A percentile compares a stretch with the other conserved stretches of the same genome.
Evolutionary conservation across 2,329 filamentous ascomycete genomes (phyloP).

Genomic region (Nemania abortiva): DNA sequence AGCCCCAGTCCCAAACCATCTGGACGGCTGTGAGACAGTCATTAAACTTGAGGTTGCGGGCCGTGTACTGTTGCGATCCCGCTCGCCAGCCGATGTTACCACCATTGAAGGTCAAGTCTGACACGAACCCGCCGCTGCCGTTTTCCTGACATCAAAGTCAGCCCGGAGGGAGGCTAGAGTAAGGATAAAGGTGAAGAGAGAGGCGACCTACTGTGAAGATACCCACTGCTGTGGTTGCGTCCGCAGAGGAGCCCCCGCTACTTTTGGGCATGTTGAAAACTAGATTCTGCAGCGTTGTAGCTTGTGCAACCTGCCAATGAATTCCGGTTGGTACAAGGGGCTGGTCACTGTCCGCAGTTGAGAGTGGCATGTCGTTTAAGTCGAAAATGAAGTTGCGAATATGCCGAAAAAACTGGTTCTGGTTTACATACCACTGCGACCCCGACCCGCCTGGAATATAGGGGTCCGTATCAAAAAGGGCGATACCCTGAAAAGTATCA

Average conservation of each 20-base stretch:
- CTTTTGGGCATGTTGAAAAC: slow-evolving; percentile 53
- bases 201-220: slow-evolving; percentile 62
- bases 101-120: slow-evolving; percentile 69
- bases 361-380: slow-evolving; percentile 61
- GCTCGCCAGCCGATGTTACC: slow-evolving; percentile 64
- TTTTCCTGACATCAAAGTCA: slow-evolving; percentile 54
- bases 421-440: slow-evolving; percentile 63
- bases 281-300: not conserved
- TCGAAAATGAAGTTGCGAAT: slow-evolving; percentile 67
- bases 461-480: slow-evolving; percentile 31
- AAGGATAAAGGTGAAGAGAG: too few species aligned
- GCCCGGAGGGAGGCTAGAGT: too few species aligned
- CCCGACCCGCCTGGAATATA: slow-evolving; percentile 34
- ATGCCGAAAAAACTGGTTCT: slow-evolving; percentile 66
- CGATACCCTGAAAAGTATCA: slow-evolving; percentile 61
- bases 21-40: slow-evolving; percentile 65
- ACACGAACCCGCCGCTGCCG: slow-evolving; percentile 69
- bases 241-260: slow-evolving; percentile 44
- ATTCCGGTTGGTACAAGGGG: not conserved
- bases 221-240: slow-evolving; percentile 61
- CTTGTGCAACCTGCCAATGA: not conserved
- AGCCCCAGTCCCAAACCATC: slow-evolving; percentile 71
- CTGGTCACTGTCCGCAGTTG: not conserved
- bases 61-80: slow-evolving; percentile 69
- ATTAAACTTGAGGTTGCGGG: slow-evolving; percentile 66